Evolutionary conservation across 306 rosid species (phyloP).

Genomic region (Cucurbita argyrosperma): DNA sequence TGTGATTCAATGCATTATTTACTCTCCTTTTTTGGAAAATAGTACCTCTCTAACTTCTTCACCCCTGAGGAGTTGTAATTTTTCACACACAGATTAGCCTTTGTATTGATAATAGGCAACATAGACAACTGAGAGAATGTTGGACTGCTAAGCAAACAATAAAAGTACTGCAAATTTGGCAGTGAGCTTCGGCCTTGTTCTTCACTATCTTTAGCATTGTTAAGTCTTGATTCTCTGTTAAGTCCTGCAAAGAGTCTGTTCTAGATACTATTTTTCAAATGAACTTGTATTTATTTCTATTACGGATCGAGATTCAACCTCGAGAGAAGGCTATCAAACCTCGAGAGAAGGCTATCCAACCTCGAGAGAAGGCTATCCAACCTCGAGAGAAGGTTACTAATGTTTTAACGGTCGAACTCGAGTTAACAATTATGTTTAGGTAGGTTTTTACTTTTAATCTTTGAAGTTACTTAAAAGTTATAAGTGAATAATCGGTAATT

Average conservation of each 20-base stretch:
- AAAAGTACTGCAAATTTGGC: background rate
- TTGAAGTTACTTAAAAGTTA: background rate
- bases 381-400: background rate
- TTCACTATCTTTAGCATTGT: background rate
- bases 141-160: background rate
- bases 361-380: background rate
- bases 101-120: background rate
- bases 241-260: background rate
- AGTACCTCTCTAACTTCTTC: background rate
- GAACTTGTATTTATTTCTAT: background rate
- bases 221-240: background rate
- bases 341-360: too few species aligned
- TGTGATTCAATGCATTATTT: constrained; percentile 20
- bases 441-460: too few species aligned
- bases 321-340: background rate
- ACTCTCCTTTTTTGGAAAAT: background rate
- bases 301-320: background rate
- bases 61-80: background rate
- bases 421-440: background rate
- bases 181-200: background rate
- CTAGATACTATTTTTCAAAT: background rate
- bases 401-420: too few species aligned
- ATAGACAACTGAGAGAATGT: background rate
- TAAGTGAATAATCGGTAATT: background rate
- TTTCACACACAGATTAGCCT: background rate